Conservation (phyloP, 2,329 filamentous ascomycete genomes). For the Biscogniauxia marginata region DNA sequence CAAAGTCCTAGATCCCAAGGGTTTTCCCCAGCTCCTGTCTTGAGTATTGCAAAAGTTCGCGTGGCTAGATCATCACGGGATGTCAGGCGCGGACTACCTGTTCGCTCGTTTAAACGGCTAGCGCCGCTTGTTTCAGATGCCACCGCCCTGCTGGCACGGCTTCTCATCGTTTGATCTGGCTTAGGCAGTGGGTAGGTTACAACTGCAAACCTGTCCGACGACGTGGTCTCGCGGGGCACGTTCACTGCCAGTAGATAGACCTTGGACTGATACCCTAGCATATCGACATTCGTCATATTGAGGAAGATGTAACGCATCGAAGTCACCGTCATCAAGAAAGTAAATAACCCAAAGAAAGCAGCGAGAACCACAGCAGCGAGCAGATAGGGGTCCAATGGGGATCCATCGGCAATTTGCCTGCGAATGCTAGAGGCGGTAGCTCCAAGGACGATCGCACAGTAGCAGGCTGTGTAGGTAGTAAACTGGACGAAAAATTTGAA, state of each 20-base stretch:
- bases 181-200: conserved; percentile 58
- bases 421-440: conserved; percentile 63
- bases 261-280: conserved; percentile 59
- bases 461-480: conserved; percentile 68
- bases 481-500: conserved; percentile 96
- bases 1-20: conserved; percentile 76
- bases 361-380: conserved; percentile 65
- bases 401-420: conserved; percentile 46
- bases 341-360: conserved; percentile 77
- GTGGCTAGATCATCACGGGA: conserved; percentile 47
- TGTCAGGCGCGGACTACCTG: conserved; percentile 13
- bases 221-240: conserved; percentile 52
- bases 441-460: conserved; percentile 63
- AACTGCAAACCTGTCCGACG: conserved; percentile 45
- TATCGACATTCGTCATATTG: conserved; percentile 85
- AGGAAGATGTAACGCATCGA: conserved; percentile 66
- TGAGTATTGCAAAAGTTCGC: conserved; percentile 76
- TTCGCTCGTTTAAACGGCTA: conserved; percentile 9
- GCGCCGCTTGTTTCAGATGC: not conserved
- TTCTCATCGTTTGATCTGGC: conserved; percentile 18
- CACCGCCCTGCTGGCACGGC: not conserved
- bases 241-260: conserved; percentile 74
- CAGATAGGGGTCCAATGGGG: conserved; percentile 55
- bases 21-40: conserved; percentile 72
- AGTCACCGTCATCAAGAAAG: conserved; percentile 71